Percentiles rank a stretch among this genome's conserved stretches.
These are phyloP conservation scores for Globisporangium viniferum DNA, from an alignment of 352 stramenopile genomes.

Conservation along the genomic window DNA sequence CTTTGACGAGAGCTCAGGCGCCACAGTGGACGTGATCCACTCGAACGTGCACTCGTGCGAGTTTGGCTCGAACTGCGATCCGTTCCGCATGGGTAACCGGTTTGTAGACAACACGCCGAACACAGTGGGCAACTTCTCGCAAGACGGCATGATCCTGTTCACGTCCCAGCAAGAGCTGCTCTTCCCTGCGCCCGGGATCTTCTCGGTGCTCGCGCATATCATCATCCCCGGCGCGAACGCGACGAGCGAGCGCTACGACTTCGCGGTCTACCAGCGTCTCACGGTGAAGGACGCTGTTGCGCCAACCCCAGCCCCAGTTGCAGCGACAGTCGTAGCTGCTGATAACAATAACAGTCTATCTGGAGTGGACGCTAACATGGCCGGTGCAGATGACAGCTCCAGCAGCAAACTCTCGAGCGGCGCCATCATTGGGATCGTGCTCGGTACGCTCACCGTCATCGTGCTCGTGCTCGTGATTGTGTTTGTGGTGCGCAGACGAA, in stretches of 20 bases:
- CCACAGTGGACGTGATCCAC: constrained; percentile 22
- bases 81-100: constrained; percentile 19
- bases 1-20: constrained; percentile 11
- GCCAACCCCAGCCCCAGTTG: not conserved
- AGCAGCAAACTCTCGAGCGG: constrained; percentile 6
- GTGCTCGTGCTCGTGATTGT: constrained; percentile 10
- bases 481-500: not conserved
- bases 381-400: not conserved
- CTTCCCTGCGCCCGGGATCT: constrained; percentile 18
- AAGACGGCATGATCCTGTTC: constrained; percentile 15
- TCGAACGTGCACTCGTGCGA: constrained; percentile 28
- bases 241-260: constrained; percentile 24
- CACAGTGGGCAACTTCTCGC: constrained; percentile 22
- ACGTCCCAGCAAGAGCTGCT: constrained; percentile 21
- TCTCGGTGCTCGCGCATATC: constrained; percentile 31
- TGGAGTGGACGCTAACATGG: not conserved
- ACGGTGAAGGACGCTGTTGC: constrained; percentile 15
- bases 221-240: constrained; percentile 17
- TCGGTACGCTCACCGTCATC: not conserved
- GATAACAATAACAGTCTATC: not conserved
- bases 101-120: constrained; percentile 25
- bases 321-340: not conserved
- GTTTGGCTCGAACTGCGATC: constrained; percentile 29
- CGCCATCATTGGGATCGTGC: constrained; percentile 5
- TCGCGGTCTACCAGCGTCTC: constrained; percentile 25